Conservation (phyloP, 2,329 filamentous ascomycete species). For the Fusarium sp. region DNA sequence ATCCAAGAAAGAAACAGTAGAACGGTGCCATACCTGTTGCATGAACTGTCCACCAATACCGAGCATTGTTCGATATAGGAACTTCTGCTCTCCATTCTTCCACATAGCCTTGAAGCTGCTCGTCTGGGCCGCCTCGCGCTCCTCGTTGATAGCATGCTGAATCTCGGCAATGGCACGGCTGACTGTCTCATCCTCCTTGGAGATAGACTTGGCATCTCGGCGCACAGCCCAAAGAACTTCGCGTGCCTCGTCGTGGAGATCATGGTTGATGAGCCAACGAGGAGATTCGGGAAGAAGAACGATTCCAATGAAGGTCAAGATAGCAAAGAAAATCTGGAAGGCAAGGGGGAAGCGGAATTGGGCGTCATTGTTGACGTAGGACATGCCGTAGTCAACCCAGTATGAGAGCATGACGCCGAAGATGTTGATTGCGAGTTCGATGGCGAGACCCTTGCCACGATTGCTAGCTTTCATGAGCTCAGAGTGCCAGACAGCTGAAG, state of each 20-base stretch:
- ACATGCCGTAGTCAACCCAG: constrained; percentile 54
- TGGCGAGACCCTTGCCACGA: constrained; percentile 46
- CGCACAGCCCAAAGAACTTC: constrained; percentile 48
- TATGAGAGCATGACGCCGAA: constrained; percentile 50
- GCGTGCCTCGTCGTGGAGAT: constrained; percentile 55
- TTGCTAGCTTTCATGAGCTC: constrained; percentile 54
- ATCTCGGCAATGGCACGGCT: constrained; percentile 50
- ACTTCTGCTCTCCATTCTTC: constrained; percentile 56
- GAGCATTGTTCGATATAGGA: constrained; percentile 52
- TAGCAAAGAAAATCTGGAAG: constrained; percentile 55
- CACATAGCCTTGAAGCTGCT: constrained; percentile 50
- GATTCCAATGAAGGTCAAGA: constrained; percentile 49
- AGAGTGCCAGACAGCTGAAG: constrained; percentile 52
- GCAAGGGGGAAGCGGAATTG: constrained; percentile 59
- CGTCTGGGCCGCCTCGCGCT: constrained; percentile 50
- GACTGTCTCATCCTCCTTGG: constrained; percentile 43
- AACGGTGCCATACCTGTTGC: constrained; percentile 45
- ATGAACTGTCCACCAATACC: constrained; percentile 58
- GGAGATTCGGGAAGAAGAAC: constrained; percentile 58
- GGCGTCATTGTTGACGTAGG: constrained; percentile 47
- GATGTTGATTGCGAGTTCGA: constrained; percentile 53
- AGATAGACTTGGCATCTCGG: constrained; percentile 39
- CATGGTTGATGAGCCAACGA: constrained; percentile 53
- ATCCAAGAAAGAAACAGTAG: neutral
- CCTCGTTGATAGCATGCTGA: constrained; percentile 52